Evolutionary conservation across 2,329 filamentous ascomycete genomes (phyloP).

Genomic region (Biscogniauxia sp.): DNA sequence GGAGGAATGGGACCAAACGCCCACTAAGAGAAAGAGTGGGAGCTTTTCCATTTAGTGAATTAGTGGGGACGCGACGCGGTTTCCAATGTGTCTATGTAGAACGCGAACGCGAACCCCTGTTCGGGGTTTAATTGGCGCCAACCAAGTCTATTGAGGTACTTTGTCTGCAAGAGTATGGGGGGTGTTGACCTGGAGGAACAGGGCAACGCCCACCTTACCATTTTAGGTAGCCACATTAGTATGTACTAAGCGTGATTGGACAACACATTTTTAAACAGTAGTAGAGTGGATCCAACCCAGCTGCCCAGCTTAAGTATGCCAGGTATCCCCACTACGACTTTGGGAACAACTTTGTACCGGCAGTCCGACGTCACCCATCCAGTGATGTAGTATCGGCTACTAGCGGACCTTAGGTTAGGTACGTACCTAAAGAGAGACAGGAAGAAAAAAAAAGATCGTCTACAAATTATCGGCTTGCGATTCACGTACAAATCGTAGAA

Average conservation of each 20-base stretch:
- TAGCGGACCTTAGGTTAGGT: neutral
- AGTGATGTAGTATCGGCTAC: too few species aligned
- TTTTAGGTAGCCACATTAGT: too few species aligned
- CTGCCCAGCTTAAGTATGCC: too few species aligned
- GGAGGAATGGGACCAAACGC: neutral
- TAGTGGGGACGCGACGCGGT: conserved; percentile 27
- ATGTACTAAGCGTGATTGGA: neutral
- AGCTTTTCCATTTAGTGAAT: neutral
- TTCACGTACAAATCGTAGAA: neutral
- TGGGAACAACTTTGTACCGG: neutral
- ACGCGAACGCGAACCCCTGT: conserved; percentile 22
- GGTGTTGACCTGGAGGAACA: too few species aligned
- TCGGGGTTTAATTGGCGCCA: neutral
- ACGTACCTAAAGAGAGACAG: neutral
- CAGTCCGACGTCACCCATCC: neutral
- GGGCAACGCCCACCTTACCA: neutral
- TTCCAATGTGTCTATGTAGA: neutral
- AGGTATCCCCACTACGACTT: neutral
- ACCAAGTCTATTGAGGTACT: neutral
- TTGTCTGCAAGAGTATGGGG: neutral
- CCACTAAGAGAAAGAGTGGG: neutral
- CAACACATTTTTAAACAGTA: neutral
- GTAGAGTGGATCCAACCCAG: too few species aligned
- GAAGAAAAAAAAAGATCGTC: neutral
- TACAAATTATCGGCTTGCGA: neutral